Percentiles rank a stretch among this genome's conserved stretches.
These are phyloP conservation scores for Sindora glabra DNA, from an alignment of 306 rosid species.

Conservation along the genomic window DNA sequence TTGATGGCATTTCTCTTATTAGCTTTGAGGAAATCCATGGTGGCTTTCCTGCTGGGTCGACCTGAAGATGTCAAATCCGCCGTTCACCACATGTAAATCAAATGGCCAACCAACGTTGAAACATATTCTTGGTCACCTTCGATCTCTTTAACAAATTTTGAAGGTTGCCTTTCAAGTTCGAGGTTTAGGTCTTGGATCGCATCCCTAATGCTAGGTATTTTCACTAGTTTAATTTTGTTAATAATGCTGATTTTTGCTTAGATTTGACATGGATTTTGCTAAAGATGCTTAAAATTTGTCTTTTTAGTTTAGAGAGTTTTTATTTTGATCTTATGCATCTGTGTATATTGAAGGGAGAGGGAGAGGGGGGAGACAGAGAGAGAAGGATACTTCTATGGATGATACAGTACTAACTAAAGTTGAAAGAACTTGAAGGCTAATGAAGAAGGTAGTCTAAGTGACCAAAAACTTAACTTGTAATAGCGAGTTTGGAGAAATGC, in stretches of 20 bases:
- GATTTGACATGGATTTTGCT: conserved; percentile 20
- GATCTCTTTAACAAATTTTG: conserved; percentile 88
- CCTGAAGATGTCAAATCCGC: conserved; percentile 61
- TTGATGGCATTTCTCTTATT: conserved; percentile 45
- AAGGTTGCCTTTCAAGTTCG: conserved; percentile 75
- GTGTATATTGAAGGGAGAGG: no score
- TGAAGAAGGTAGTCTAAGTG: neutral
- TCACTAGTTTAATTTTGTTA: no score
- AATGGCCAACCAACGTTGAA: conserved; percentile 87
- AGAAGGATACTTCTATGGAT: neutral
- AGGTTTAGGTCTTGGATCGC: conserved; percentile 72
- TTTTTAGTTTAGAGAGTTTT: neutral
- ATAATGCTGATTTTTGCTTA: neutral
- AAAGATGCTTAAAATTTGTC: neutral
- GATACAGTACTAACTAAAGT: neutral
- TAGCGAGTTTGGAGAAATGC: neutral
- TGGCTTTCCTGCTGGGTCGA: conserved; percentile 60
- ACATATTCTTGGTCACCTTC: conserved; percentile 79
- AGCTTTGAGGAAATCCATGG: conserved; percentile 86
- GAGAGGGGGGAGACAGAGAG: conserved; percentile 5
- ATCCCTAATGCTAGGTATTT: conserved; percentile 99
- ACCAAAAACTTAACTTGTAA: neutral
- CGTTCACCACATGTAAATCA: conserved; percentile 69
- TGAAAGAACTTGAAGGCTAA: neutral
- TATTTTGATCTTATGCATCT: conserved; percentile 3